Percentiles rank a stretch among this genome's conserved stretches.
phyloP scores from a whole-genome alignment of 352 stramenopile species.

The Pythium brassicae region DNA sequence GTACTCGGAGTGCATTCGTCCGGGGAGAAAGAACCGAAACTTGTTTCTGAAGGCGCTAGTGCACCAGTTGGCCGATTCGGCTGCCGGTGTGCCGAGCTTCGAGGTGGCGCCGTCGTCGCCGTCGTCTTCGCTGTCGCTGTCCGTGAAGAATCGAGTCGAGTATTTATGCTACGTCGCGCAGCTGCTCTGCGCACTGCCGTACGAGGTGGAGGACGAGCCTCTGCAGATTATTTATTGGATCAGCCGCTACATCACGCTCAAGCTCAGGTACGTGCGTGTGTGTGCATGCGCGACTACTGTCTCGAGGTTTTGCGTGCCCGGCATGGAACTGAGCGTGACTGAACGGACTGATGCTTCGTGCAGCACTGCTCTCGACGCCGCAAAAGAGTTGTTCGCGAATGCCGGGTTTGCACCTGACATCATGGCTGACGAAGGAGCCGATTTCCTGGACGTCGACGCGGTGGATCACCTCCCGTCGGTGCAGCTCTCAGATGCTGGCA shows the following conservation, averaged over 20 bases:
- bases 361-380: conserved; percentile 50
- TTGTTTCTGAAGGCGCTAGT: conserved; percentile 67
- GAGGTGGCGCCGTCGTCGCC: conserved; percentile 4
- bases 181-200: conserved; percentile 66
- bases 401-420: conserved; percentile 29
- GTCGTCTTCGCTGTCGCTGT: neutral
- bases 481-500: conserved; percentile 7
- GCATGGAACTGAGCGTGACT: too few relatives aligned
- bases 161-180: conserved; percentile 77
- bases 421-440: conserved; percentile 42
- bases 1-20: conserved; percentile 61
- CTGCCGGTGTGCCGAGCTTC: conserved; percentile 6
- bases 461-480: conserved; percentile 20
- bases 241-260: conserved; percentile 77
- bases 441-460: conserved; percentile 41
- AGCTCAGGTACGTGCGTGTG: conserved; percentile 54
- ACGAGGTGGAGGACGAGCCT: conserved; percentile 78
- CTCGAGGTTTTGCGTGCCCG: too few relatives aligned
- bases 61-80: conserved; percentile 64
- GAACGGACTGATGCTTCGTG: neutral
- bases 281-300: neutral
- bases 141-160: conserved; percentile 29
- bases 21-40: conserved; percentile 30
- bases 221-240: conserved; percentile 87
- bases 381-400: conserved; percentile 45